phyloP scores from a whole-genome alignment of 768 basidiomycete species.

The Chalciporus chontae region DNA sequence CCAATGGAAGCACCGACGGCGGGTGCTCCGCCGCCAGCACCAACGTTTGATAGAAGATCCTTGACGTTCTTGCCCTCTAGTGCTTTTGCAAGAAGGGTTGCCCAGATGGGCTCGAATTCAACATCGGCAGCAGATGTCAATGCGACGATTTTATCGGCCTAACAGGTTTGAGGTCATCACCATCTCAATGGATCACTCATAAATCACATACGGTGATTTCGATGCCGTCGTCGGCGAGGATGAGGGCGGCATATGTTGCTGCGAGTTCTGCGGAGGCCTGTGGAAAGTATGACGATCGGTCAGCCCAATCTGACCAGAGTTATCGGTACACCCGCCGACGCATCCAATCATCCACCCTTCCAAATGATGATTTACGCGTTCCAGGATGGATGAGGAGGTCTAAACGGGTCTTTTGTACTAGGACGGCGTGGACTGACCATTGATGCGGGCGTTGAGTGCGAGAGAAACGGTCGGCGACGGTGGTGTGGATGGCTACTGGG shows the following conservation, averaged over 20 bases:
- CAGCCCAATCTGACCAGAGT: slow-evolving; percentile 6
- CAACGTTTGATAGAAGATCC: slow-evolving; percentile 92
- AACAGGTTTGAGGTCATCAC: neutral
- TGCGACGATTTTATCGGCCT: slow-evolving; percentile 93
- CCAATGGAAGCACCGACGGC: slow-evolving; percentile 54
- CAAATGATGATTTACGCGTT: neutral
- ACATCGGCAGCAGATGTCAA: slow-evolving; percentile 79
- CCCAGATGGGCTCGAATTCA: slow-evolving; percentile 97
- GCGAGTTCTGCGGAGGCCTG: slow-evolving; percentile 76
- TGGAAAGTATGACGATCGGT: slow-evolving; percentile 1
- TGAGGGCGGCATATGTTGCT: slow-evolving; percentile 94
- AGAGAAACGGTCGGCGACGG: slow-evolving; percentile 12
- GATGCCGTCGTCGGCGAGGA: slow-evolving; percentile 94
- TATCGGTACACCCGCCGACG: slow-evolving; percentile 9
- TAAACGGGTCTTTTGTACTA: neutral
- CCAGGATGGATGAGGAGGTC: neutral
- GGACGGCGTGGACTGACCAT: slow-evolving; percentile 23
- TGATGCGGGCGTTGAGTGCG: slow-evolving; percentile 9
- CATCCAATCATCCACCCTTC: slow-evolving; percentile 19
- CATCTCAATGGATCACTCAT: neutral
- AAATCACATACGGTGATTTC: slow-evolving; percentile 86
- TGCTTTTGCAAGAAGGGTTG: slow-evolving; percentile 92
- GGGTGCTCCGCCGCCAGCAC: slow-evolving; percentile 85
- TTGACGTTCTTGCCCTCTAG: slow-evolving; percentile 98
- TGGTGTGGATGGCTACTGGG: slow-evolving; percentile 6